phyloP scores from a whole-genome alignment of 805 yeast genomes.

The Ogataea naganishii region DNA sequence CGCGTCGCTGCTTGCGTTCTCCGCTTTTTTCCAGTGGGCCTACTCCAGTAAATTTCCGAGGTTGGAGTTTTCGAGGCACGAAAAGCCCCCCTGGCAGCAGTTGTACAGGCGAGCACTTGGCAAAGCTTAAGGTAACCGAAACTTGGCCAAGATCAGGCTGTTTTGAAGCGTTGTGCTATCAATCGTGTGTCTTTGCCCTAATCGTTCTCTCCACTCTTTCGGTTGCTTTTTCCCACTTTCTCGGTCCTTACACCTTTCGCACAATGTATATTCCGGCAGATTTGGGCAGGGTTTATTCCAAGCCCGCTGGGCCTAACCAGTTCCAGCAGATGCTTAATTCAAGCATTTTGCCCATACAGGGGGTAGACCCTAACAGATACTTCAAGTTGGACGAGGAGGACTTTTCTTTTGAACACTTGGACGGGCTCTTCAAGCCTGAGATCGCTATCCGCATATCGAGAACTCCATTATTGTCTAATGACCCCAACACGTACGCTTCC shows the following conservation, averaged over 20 bases:
- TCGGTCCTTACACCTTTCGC: neutral
- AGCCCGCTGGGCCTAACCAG: slow-evolving; percentile 15
- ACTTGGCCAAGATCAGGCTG: too few species aligned
- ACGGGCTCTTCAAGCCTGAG: slow-evolving; percentile 22
- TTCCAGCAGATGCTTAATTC: slow-evolving; percentile 19
- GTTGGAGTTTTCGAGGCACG: too few species aligned
- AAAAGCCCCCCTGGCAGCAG: too few species aligned
- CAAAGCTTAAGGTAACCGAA: too few species aligned
- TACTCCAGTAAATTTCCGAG: too few species aligned
- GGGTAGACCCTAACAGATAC: slow-evolving; percentile 25
- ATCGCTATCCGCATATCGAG: slow-evolving; percentile 24
- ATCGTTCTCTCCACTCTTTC: too few species aligned
- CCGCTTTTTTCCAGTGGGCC: too few species aligned
- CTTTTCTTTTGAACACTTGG: slow-evolving; percentile 23
- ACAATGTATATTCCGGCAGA: slow-evolving; percentile 26
- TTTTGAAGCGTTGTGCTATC: too few species aligned
- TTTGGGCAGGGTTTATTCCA: slow-evolving; percentile 12
- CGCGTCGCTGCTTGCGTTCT: too few species aligned
- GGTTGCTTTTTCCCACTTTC: neutral
- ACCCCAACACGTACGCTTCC: slow-evolving; percentile 45
- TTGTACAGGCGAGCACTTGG: too few species aligned
- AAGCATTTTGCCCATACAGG: slow-evolving; percentile 23
- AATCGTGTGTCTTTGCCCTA: too few species aligned
- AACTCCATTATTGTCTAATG: slow-evolving; percentile 26
- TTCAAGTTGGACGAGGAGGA: slow-evolving; percentile 19